Evolutionary conservation across 108 stramenopile species (phyloP), one percentile per base, ranked within the genome.

Genomic region (Skeletonema tropicum): DNA sequence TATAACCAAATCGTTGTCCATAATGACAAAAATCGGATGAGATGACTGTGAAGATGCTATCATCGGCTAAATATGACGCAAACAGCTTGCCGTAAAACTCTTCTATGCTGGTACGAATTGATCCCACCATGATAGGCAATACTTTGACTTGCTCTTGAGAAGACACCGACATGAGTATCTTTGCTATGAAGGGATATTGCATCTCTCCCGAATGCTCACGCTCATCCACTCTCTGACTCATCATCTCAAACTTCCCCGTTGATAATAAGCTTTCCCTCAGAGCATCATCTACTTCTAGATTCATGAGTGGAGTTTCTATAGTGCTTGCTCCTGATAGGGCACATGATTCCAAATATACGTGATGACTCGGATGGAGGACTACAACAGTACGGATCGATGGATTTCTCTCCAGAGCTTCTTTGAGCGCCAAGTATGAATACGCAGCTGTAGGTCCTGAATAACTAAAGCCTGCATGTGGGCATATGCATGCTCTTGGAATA

Each of bases 361-460:
- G 92, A 85, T 95, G 94, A 52, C 88, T 86, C 30, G 94, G 92
- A 75, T 95, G 94, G 55, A 95, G 72, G 10, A 82, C 81, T 57
- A 82, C 70, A 42, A 82, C 38, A 31, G 81, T 82, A 15, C 60
- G 26, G 31, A 82, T 45, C 7, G 60, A 60, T 12, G 71, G 64
- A 63, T 69, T 74, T 15, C 76, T 70, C 45, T 46, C 19, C 11
- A 86, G 57, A 14, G 84, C 84, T 57, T 85, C 82, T 38, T 66
- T 58, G 15, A 95, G 68, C 0, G 83, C 82, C 35, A 77, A 66
- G 71, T 86, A 95, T 7, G 87, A 86, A 66, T 88, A 89, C 15
- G 92, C 94, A 8, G 92, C 94, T 9, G 94, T 95, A n/a, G 94
- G 87, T 15, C 94, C 94, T 5, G 88, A 88, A 66, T 95, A 95